phyloP scores from a whole-genome alignment of 805 yeast genomes.

The Hanseniaspora valbyensis region DNA sequence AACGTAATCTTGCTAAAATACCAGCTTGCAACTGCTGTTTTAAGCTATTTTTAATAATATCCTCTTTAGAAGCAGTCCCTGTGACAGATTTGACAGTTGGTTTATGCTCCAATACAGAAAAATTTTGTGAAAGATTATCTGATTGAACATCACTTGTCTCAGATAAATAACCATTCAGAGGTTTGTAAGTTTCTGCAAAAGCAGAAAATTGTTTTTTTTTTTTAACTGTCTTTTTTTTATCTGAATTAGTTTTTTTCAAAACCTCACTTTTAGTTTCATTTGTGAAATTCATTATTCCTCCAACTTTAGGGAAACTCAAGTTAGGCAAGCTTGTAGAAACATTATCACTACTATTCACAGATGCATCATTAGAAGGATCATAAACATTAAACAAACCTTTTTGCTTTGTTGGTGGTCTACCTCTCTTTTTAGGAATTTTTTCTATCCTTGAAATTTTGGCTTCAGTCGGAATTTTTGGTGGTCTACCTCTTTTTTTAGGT shows the following conservation, averaged over 20 bases:
- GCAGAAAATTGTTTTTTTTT: slow-evolving; percentile 12
- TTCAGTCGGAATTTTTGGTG: not conserved
- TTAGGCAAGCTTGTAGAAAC: not conserved
- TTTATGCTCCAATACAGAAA: not conserved
- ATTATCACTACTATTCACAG: not conserved
- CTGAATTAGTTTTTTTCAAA: not conserved
- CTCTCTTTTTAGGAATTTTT: not conserved
- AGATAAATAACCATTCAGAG: not conserved
- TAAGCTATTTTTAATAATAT: not conserved
- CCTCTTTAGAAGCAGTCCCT: not conserved
- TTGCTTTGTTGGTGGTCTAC: slow-evolving; percentile 7
- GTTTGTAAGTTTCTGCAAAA: slow-evolving; percentile 13
- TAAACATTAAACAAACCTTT: slow-evolving; percentile 2
- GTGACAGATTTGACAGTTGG: not conserved
- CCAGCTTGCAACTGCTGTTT: not conserved
- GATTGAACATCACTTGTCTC: not conserved
- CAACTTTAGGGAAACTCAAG: not conserved
- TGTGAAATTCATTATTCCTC: not conserved
- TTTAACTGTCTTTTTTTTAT: not conserved
- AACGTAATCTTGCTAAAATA: not conserved
- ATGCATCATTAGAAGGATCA: not conserved
- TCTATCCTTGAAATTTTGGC: not conserved
- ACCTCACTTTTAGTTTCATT: not conserved
- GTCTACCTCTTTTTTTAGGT: slow-evolving; percentile 7
- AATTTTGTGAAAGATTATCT: not conserved